phyloP scores from a whole-genome alignment of 1,284 basidiomycete species.

The Rhodotorula mucilaginosa region DNA sequence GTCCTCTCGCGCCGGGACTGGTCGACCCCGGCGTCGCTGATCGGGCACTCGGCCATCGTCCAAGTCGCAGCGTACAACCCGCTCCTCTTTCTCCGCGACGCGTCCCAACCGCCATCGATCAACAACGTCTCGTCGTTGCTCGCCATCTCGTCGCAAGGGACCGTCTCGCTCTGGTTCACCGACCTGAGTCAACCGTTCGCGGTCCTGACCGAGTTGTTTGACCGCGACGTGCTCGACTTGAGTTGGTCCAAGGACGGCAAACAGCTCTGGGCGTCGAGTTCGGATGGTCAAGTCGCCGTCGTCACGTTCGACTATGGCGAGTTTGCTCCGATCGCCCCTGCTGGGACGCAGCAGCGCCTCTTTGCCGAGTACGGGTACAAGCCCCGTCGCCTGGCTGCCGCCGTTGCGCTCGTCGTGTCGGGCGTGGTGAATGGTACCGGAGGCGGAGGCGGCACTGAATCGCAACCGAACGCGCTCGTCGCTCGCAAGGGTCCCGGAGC shows the following conservation, averaged over 20 bases:
- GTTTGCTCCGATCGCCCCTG: constrained; percentile 76
- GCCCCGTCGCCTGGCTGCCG: constrained; percentile 14
- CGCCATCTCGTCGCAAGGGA: constrained; percentile 77
- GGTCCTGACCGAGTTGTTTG: constrained; percentile 90
- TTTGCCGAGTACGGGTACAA: constrained; percentile 53
- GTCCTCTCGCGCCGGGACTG: constrained; percentile 76
- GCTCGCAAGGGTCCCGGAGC: constrained; percentile 45
- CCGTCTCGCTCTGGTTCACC: constrained; percentile 82
- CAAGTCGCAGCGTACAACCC: constrained; percentile 95
- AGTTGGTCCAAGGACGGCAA: constrained; percentile 93
- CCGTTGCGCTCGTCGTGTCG: background rate
- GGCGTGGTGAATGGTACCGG: too few relatives aligned
- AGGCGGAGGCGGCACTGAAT: constrained; percentile 31
- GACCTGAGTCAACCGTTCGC: constrained; percentile 83
- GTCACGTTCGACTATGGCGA: constrained; percentile 77
- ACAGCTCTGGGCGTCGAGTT: constrained; percentile 89
- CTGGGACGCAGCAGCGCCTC: constrained; percentile 66
- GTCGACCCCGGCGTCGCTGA: constrained; percentile 78
- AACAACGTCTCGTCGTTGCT: constrained; percentile 77
- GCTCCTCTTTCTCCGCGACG: constrained; percentile 79
- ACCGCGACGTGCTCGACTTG: constrained; percentile 89
- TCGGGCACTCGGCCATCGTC: constrained; percentile 97
- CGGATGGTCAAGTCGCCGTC: constrained; percentile 87
- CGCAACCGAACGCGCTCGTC: constrained; percentile 45
- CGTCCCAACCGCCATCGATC: constrained; percentile 60